Evolutionary conservation across 257 asterid species (phyloP).

Genomic region (Solanum corneliomulleri): DNA sequence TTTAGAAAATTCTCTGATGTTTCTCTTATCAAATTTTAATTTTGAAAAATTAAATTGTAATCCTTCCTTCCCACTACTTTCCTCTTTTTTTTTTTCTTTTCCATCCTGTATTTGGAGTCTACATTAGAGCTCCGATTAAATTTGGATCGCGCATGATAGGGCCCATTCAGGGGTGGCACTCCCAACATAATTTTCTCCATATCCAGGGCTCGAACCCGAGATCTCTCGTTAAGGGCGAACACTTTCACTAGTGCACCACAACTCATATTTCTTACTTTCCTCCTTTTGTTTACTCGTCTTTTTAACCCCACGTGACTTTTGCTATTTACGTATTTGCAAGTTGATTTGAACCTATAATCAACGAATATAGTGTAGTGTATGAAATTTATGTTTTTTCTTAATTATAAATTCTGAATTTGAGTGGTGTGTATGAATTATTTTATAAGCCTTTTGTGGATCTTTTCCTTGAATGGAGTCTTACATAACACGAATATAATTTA

Average conservation of each 20-base stretch:
- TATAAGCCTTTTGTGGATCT: no score
- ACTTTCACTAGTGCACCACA: no score
- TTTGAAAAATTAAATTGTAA: neutral
- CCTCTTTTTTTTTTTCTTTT: neutral
- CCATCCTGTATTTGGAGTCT: rapidly evolving
- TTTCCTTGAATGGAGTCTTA: neutral
- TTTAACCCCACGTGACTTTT: neutral
- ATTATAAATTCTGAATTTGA: no score
- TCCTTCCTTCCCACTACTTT: neutral
- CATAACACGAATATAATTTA: rapidly evolving
- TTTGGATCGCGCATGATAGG: rapidly evolving
- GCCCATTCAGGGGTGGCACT: rapidly evolving
- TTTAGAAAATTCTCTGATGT: neutral
- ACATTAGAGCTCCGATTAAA: no score
- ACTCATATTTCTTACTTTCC: neutral
- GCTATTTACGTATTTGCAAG: neutral
- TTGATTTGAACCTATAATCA: neutral
- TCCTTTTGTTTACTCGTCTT: neutral
- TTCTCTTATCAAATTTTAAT: neutral
- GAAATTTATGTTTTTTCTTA: no score
- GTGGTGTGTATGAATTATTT: no score
- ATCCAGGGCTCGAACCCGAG: rapidly evolving
- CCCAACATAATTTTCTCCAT: rapidly evolving
- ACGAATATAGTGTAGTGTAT: rapidly evolving
- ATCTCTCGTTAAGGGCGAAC: no score